phyloP scores from a whole-genome alignment of 2,329 filamentous ascomycete species.

The Clonostachys sp. region DNA sequence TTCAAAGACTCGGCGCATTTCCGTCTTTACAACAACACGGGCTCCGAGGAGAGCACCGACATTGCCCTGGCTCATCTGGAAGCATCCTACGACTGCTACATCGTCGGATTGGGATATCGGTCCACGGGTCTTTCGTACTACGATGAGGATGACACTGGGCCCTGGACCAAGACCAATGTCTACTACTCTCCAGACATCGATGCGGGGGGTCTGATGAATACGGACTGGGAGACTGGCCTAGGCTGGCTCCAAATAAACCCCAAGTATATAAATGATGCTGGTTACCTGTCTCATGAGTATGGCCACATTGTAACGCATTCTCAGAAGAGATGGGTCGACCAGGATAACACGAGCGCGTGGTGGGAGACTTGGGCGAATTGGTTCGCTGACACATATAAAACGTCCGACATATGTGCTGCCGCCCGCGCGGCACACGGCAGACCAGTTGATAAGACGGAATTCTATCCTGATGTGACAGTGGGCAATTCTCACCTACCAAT shows the following conservation, averaged over 20 bases:
- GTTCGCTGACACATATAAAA: slow-evolving; percentile 42
- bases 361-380: slow-evolving; percentile 47
- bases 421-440: slow-evolving; percentile 27
- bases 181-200: slow-evolving; percentile 29
- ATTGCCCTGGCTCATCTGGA: slow-evolving; percentile 33
- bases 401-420: slow-evolving; percentile 32
- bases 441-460: slow-evolving; percentile 25
- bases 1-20: slow-evolving; percentile 29
- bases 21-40: slow-evolving; percentile 25
- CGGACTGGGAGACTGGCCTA: slow-evolving; percentile 29
- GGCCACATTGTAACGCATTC: slow-evolving; percentile 42
- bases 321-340: slow-evolving; percentile 35
- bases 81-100: slow-evolving; percentile 35
- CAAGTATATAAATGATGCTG: slow-evolving; percentile 26
- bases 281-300: slow-evolving; percentile 42
- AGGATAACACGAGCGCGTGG: slow-evolving; percentile 40
- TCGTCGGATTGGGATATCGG: slow-evolving; percentile 28
- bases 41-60: slow-evolving; percentile 8
- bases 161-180: slow-evolving; percentile 39
- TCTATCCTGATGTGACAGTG: slow-evolving; percentile 37
- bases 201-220: slow-evolving; percentile 35
- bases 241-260: slow-evolving; percentile 36
- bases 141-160: slow-evolving; percentile 20
- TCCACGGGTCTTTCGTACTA: slow-evolving; percentile 30
- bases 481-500: slow-evolving; percentile 40